Base-by-base conservation (phyloP, 1,139 yeast species). In the Zygotorulaspora mrakii region DNA sequence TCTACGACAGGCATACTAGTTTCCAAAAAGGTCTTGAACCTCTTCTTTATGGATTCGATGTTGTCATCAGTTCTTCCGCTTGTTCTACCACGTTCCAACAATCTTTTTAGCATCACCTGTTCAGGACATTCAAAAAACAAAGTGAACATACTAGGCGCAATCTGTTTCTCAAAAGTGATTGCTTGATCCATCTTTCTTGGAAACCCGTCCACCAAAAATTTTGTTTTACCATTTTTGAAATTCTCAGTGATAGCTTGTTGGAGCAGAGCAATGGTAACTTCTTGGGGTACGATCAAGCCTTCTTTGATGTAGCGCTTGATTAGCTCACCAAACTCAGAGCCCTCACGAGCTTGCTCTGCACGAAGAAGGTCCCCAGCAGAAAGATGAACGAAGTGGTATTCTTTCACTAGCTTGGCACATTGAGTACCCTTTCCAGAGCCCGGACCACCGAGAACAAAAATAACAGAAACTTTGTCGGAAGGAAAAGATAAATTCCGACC, bases 121-220 rank as follows among this genome's bases (percentile, higher is more conserved):
- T 91, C 97, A 4, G 96, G 95, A 64, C 98, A 91, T 54, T 89
- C 95, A 60, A 91, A 91, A 70, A 86, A 91, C 45, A 91, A 71
- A 1, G 94, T 84, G 66, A 88, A 79, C 32, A 84, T 72, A 37
- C 91, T 78, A 40, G 73, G 77, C 34, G 86, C 89, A 35, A 91
- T 79, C 47, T 79, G 73, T 40, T 83, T 77, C 67, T 91, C 98
- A 62, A 91, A 91, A 23, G 91, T 84, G 35, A 84, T 48, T 0
- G 97, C 97, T 68, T 91, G 98, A 67, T 91, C 98, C 96, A 91
- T 89, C 64, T 89, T 87, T 62, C 98, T 76, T 28, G 98, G 98
- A 76, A 91, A 91, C 1, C 98, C 98, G 63, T 91, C 98, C 41
- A 91, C 78, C 56, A 91, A 69, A 62, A 89, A 91, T 49, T 73